A percentile compares a stretch with the other conserved stretches of the same genome.
Evolutionary conservation across 129 eudicot species (phyloP).

Genomic region (Chrysanthemum makinoi): DNA sequence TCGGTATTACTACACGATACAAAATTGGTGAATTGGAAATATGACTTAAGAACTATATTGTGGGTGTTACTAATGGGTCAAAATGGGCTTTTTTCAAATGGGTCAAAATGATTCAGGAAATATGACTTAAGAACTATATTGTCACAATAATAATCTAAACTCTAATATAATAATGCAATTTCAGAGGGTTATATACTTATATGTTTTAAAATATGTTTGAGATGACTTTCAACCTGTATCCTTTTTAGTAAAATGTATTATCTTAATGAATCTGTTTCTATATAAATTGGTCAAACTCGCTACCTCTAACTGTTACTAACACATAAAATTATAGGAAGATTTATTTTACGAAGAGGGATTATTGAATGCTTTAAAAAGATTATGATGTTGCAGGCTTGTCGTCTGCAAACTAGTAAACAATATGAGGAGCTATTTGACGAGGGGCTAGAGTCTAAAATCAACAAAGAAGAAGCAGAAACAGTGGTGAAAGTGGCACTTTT

Average conservation of each 20-base stretch:
- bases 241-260: too few relatives aligned
- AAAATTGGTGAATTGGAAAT: background rate
- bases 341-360: background rate
- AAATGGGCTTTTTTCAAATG: background rate
- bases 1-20: too few relatives aligned
- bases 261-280: background rate
- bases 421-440: conserved; percentile 57
- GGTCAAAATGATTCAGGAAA: too few relatives aligned
- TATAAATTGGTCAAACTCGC: background rate
- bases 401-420: conserved; percentile 43
- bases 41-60: too few relatives aligned
- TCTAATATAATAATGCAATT: too few relatives aligned
- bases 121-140: too few relatives aligned
- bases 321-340: background rate
- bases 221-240: too few relatives aligned
- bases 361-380: background rate
- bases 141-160: too few relatives aligned
- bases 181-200: too few relatives aligned
- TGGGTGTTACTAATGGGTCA: background rate
- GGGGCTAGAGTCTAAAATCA: conserved; percentile 41
- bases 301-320: background rate
- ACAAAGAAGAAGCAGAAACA: conserved; percentile 57
- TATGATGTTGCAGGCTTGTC: conserved; percentile 52
- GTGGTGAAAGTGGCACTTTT: conserved; percentile 57
- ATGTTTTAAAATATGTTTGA: too few relatives aligned